These are phyloP conservation scores for Hypoxylon sp. DNA, from an alignment of 2,329 filamentous ascomycete genomes.

Conservation along the genomic window DNA sequence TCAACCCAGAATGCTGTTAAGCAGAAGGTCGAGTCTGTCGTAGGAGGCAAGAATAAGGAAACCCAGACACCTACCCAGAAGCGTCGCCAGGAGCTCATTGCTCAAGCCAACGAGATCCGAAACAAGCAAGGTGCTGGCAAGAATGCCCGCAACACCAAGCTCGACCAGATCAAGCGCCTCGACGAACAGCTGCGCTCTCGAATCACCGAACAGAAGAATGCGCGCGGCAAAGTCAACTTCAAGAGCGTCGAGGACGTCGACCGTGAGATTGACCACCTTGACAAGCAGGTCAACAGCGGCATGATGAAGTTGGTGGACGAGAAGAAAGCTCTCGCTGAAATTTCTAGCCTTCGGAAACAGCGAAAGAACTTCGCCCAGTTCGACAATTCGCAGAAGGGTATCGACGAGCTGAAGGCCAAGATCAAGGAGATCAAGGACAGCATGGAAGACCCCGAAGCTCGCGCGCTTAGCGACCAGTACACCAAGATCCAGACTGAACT, in stretches of 20 bases:
- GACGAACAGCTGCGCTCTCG: constrained; percentile 89
- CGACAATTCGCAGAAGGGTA: constrained; percentile 85
- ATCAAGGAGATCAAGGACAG: constrained; percentile 89
- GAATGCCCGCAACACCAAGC: constrained; percentile 76
- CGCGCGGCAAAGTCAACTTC: constrained; percentile 81
- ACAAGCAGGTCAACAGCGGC: constrained; percentile 86
- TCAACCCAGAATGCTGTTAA: constrained; percentile 79
- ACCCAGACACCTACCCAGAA: constrained; percentile 82
- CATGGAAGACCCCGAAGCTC: constrained; percentile 90
- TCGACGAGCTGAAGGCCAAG: constrained; percentile 85
- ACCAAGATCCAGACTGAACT: constrained; percentile 86
- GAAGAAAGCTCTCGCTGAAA: constrained; percentile 88
- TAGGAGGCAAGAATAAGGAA: constrained; percentile 77
- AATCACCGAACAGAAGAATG: constrained; percentile 85
- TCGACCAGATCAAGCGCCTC: constrained; percentile 91
- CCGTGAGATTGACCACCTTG: constrained; percentile 78
- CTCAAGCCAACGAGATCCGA: constrained; percentile 83
- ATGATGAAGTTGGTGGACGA: constrained; percentile 97
- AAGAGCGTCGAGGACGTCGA: constrained; percentile 91
- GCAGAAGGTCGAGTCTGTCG: constrained; percentile 84
- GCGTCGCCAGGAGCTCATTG: constrained; percentile 84
- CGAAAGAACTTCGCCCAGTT: constrained; percentile 91
- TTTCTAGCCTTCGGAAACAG: constrained; percentile 83
- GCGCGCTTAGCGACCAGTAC: constrained; percentile 88
- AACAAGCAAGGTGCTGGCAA: constrained; percentile 90